Percentiles rank a stretch among this genome's conserved stretches.
phyloP scores from a whole-genome alignment of 1,139 yeast species.

The Suhomyces atakaporum region DNA sequence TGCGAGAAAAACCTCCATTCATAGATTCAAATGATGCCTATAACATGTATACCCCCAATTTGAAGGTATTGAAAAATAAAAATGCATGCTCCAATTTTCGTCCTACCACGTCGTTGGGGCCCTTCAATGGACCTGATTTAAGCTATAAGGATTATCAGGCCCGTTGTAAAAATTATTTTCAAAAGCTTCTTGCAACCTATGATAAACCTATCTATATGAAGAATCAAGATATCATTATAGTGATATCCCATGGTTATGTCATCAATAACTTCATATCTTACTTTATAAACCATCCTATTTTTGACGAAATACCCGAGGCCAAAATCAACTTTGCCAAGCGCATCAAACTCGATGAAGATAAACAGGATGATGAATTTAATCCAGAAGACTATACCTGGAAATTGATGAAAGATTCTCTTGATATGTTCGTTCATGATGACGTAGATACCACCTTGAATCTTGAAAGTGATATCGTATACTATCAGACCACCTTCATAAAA shows the following conservation, averaged over 20 bases:
- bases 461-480: slow-evolving; percentile 48
- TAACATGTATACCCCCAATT: slow-evolving; percentile 50
- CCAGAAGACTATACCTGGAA: slow-evolving; percentile 34
- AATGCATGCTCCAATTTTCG: slow-evolving; percentile 44
- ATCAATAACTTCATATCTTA: slow-evolving; percentile 43
- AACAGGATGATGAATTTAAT: slow-evolving; percentile 17
- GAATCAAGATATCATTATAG: slow-evolving; percentile 41
- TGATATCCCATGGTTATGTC: slow-evolving; percentile 47
- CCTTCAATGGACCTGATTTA: slow-evolving; percentile 48
- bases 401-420: slow-evolving; percentile 38
- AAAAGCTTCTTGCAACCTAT: slow-evolving; percentile 47
- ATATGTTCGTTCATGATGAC: slow-evolving; percentile 28
- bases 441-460: slow-evolving; percentile 39
- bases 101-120: slow-evolving; percentile 49
- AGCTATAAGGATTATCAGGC: slow-evolving; percentile 45
- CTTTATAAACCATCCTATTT: slow-evolving; percentile 48
- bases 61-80: slow-evolving; percentile 39
- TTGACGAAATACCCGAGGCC: slow-evolving; percentile 50
- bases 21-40: slow-evolving; percentile 49
- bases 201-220: slow-evolving; percentile 39
- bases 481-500: slow-evolving; percentile 48
- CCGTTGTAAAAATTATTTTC: slow-evolving; percentile 44
- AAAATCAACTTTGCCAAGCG: slow-evolving; percentile 37
- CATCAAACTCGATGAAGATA: slow-evolving; percentile 13
- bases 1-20: slow-evolving; percentile 48